Percentiles rank a stretch among this genome's conserved stretches.
phyloP scores from a whole-genome alignment of 345 rosid species.

The Raphanus sativus region DNA sequence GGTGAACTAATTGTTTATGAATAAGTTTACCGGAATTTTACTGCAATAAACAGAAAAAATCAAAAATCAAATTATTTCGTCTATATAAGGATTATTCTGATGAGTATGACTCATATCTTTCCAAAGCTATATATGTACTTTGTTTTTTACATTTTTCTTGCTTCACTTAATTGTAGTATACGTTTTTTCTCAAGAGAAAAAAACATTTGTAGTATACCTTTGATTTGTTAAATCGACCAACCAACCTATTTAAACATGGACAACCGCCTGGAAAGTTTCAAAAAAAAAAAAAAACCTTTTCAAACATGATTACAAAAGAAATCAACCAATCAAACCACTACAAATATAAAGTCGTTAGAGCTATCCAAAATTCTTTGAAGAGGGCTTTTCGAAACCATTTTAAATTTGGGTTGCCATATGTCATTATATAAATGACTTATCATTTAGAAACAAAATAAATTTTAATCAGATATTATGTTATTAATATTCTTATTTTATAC shows the following conservation, averaged over 20 bases:
- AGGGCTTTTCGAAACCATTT: no score
- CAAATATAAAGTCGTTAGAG: conserved; percentile 1
- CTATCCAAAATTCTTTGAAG: no score
- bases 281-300: no score
- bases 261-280: no score
- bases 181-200: neutral
- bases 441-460: no score
- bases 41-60: neutral
- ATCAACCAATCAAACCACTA: conserved; percentile 20
- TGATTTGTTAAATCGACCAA: no score
- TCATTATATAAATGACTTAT: no score
- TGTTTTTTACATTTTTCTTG: neutral
- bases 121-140: neutral
- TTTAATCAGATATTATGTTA: no score
- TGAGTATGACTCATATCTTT: neutral
- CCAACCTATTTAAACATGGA: no score
- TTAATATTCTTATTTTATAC: no score
- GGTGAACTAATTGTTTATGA: neutral
- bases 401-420: no score
- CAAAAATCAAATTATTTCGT: neutral
- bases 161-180: neutral
- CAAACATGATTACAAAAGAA: neutral
- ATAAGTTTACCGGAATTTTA: neutral
- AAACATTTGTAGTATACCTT: neutral
- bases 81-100: no score